These are phyloP conservation scores for Mimosa pudica DNA, from an alignment of 306 rosid genomes.

Conservation along the genomic window DNA sequence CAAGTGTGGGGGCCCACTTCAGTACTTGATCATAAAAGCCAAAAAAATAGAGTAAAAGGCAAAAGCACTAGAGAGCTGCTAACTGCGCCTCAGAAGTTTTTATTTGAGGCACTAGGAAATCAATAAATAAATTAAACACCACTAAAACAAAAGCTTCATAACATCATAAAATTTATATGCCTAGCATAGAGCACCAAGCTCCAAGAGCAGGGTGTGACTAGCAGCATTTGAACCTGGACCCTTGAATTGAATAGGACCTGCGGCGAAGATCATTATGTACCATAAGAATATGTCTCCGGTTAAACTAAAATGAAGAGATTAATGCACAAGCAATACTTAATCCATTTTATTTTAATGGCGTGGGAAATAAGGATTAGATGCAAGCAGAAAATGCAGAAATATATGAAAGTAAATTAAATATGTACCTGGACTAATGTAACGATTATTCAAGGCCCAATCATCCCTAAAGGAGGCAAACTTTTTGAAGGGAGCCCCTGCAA, in stretches of 20 bases:
- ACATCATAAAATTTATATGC: not conserved
- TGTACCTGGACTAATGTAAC: constrained; percentile 91
- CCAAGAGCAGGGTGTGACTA: constrained; percentile 85
- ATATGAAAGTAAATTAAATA: constrained; percentile 5
- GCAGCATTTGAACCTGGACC: constrained; percentile 79
- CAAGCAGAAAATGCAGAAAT: not conserved
- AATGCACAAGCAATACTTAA: not conserved
- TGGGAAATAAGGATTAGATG: not conserved
- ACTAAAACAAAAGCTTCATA: constrained; percentile 15
- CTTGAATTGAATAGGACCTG: constrained; percentile 92
- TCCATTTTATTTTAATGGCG: constrained; percentile 8
- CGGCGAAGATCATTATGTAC: constrained; percentile 28
- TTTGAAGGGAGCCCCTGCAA: constrained; percentile 96
- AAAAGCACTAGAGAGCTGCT: not conserved
- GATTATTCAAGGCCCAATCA: constrained; percentile 88
- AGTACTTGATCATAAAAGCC: not conserved
- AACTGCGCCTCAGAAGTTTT: constrained; percentile 26
- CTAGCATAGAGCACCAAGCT: constrained; percentile 61
- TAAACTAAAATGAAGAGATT: not conserved
- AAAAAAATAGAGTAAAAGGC: too few relatives aligned
- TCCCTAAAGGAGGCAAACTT: constrained; percentile 83
- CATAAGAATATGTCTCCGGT: not conserved
- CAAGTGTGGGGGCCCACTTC: not conserved
- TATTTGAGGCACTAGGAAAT: constrained; percentile 18
- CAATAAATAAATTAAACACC: constrained; percentile 24